Base-by-base conservation (phyloP, 2,329 filamentous ascomycete species). In the Anisogramma anomala region DNA sequence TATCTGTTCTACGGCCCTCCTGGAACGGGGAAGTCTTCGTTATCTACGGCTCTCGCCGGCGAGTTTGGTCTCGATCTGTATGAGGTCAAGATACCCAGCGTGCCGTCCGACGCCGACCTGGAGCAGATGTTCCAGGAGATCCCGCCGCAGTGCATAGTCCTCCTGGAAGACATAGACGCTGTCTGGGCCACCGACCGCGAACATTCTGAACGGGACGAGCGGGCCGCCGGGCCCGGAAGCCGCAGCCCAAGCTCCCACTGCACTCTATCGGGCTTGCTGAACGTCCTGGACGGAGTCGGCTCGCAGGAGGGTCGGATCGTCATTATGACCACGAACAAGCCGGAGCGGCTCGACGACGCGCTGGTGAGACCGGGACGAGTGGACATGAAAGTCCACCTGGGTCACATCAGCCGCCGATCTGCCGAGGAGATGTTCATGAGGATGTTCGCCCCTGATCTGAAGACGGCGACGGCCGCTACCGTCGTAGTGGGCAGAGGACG, bases 251-350 rank as follows among this genome's bases (percentile, higher is more conserved):
- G 33, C 18, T 48, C 46, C n/a, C 39, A 42, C 4, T 48, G 46
- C 39, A 50, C 74, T 0, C 67, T 84, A 1, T 81, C 77, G 0
- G 78, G 74, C 0, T 61, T 84, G 0, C 65, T 84, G 8, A 84
- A 84, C 43, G 71, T 77, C 19, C 74, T 84, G 47, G 79, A 82
- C 46, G 78, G 78, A 2, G 77, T 82, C 0, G 76, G 77, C 1
- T 74, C 74, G 0, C 73, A 74, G 43, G 79, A 84, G 58, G 79
- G 79, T 1, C 67, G 77, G 6, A 72, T 84, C 1, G 63, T 84
- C 1, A 72, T 84, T 48, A 83, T 84, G 79, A 84, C 79, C 0
- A 81, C 79, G 0, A 84, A 84, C 49, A 70, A 74, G 42, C 66
- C 69, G 0, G 72, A 79, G 43, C 70, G 72, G 42, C 66, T 82